Conservation (phyloP, 345 rosid species). For the Eucalyptus sp. region DNA sequence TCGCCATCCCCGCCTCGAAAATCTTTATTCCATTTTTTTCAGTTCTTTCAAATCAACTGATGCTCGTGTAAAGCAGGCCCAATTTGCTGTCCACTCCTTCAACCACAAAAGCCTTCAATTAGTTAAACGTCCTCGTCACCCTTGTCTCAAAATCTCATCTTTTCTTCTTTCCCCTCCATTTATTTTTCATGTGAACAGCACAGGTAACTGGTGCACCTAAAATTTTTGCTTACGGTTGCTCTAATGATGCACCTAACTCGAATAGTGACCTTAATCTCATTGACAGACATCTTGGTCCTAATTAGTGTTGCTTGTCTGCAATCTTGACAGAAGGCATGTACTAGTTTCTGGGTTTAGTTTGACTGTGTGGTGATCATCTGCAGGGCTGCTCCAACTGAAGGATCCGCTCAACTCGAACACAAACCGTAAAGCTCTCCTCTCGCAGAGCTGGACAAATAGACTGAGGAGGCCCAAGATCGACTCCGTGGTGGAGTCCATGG, state of each 20-base stretch:
- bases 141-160: background rate
- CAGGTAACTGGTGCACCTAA: background rate
- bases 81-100: background rate
- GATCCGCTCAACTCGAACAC: constrained; percentile 5
- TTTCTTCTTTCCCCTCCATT: background rate
- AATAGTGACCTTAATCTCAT: background rate
- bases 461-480: constrained; percentile 15
- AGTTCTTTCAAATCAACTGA: background rate
- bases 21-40: background rate
- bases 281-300: background rate
- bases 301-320: background rate
- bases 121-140: constrained; percentile 1
- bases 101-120: background rate
- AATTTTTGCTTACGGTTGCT: background rate
- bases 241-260: background rate
- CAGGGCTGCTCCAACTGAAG: constrained; percentile 56
- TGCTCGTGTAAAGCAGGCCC: background rate
- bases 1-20: background rate
- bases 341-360: background rate
- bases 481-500: constrained; percentile 21
- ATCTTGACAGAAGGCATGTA: background rate
- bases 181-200: background rate
- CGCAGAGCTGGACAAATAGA: constrained; percentile 23
- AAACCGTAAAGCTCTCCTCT: constrained; percentile 11
- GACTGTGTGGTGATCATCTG: background rate